These are phyloP conservation scores for Nicotiana noctiflora DNA, from an alignment of 257 asterid genomes.

Conservation along the genomic window DNA sequence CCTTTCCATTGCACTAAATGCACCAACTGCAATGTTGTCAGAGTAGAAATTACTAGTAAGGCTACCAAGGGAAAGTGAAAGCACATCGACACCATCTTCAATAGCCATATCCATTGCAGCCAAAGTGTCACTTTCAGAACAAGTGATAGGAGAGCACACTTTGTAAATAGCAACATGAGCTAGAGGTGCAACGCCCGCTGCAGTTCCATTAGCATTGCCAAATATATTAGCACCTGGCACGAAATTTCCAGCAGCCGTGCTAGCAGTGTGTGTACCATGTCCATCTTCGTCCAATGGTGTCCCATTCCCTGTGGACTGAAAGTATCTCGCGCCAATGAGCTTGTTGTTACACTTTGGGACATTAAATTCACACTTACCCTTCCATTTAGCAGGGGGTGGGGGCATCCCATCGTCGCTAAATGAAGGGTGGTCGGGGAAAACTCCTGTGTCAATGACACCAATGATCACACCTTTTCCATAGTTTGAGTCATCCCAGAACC, in stretches of 20 bases:
- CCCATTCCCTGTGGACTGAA: not conserved
- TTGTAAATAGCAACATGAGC: conserved; percentile 30
- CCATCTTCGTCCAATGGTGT: conserved; percentile 11
- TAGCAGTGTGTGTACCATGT: conserved; percentile 29
- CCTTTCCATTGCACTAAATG: conserved; percentile 17
- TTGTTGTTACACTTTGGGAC: conserved; percentile 20
- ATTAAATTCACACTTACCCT: conserved; percentile 20
- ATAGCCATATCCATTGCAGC: conserved; percentile 33
- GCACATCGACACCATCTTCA: conserved; percentile 32
- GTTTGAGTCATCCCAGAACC: conserved; percentile 15
- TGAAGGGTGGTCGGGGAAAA: conserved; percentile 14
- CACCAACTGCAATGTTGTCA: conserved; percentile 21
- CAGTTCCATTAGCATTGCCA: conserved; percentile 28
- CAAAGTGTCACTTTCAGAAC: conserved; percentile 13
- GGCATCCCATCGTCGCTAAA: conserved; percentile 17
- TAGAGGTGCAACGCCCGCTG: conserved; percentile 30
- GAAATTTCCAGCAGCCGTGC: conserved; percentile 27
- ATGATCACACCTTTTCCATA: conserved; percentile 31
- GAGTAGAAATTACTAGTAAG: not conserved
- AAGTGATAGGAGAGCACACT: not conserved
- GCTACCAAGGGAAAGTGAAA: conserved; percentile 24
- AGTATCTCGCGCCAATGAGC: conserved; percentile 22
- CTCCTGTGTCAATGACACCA: conserved; percentile 26
- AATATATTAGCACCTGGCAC: conserved; percentile 14
- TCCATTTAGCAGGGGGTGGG: conserved; percentile 24